Percentiles rank a stretch among this genome's conserved stretches.
Conservation (phyloP, 1,284 basidiomycete genomes). For the Apiotrichum sp. region DNA sequence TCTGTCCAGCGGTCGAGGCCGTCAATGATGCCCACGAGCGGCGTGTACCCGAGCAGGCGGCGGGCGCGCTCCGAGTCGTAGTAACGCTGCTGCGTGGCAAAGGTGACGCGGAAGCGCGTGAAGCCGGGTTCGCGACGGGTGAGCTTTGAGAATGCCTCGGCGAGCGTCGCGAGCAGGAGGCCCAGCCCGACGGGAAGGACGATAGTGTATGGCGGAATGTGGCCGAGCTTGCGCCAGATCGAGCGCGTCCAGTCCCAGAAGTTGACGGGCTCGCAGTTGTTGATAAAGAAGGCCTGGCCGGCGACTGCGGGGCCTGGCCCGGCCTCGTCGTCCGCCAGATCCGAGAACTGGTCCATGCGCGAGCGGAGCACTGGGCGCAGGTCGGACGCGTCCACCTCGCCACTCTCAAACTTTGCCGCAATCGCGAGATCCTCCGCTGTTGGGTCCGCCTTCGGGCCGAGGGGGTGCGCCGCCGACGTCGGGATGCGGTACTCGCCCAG, state of each 20-base stretch:
- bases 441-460: constrained; percentile 67
- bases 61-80: constrained; percentile 95
- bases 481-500: constrained; percentile 61
- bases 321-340: constrained; percentile 39
- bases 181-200: constrained; percentile 64
- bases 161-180: constrained; percentile 61
- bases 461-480: constrained; percentile 66
- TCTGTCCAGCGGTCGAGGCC: constrained; percentile 60
- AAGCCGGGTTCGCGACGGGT: constrained; percentile 79
- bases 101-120: constrained; percentile 79
- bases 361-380: constrained; percentile 59
- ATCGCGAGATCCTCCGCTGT: constrained; percentile 55
- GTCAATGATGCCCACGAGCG: constrained; percentile 80
- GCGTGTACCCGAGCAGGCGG: constrained; percentile 86
- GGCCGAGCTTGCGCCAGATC: constrained; percentile 73
- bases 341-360: constrained; percentile 53
- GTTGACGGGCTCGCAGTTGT: constrained; percentile 90
- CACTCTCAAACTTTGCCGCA: constrained; percentile 56
- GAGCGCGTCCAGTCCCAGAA: constrained; percentile 92
- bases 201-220: constrained; percentile 55
- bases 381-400: constrained; percentile 45
- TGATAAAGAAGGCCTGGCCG: constrained; percentile 94
- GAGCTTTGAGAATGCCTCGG: constrained; percentile 70
- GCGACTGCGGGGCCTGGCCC: constrained; percentile 55
- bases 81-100: constrained; percentile 62